Conservation (phyloP, 2,329 filamentous ascomycete genomes). For the Penicillium frequentans region DNA sequence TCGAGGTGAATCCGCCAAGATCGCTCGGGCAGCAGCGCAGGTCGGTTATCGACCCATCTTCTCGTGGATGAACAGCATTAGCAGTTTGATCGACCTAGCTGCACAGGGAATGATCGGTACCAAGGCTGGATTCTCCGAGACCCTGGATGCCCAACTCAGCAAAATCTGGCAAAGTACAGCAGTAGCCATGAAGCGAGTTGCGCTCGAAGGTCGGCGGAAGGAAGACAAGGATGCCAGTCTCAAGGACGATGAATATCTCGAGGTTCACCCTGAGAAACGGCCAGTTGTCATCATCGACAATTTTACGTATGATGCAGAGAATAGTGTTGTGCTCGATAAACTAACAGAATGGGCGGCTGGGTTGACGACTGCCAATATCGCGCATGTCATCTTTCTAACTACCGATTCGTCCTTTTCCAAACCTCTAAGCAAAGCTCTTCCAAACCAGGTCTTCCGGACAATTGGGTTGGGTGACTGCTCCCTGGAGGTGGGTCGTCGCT, state of each 20-base stretch:
- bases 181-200: constrained; percentile 74
- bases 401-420: constrained; percentile 88
- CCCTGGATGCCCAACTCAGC: constrained; percentile 79
- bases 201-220: constrained; percentile 67
- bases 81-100: constrained; percentile 86
- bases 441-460: constrained; percentile 85
- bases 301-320: constrained; percentile 74
- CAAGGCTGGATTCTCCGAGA: constrained; percentile 93
- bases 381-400: constrained; percentile 92
- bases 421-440: constrained; percentile 79
- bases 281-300: constrained; percentile 90
- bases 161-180: constrained; percentile 88
- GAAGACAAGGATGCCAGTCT: constrained; percentile 71
- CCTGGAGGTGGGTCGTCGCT: constrained; percentile 81
- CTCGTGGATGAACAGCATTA: constrained; percentile 93
- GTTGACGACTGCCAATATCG: constrained; percentile 81
- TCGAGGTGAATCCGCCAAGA: constrained; percentile 80
- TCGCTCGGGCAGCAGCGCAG: constrained; percentile 73
- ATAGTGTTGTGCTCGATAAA: constrained; percentile 68
- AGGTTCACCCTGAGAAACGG: constrained; percentile 80
- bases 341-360: constrained; percentile 87
- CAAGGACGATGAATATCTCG: constrained; percentile 81
- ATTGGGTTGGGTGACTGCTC: constrained; percentile 84
- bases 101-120: constrained; percentile 92
- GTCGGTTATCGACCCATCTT: constrained; percentile 94